Evolutionary conservation across 2,329 filamentous ascomycete species (phyloP), one percentile per base, ranked within the genome.

Genomic region (Clonostachys byssicola): DNA sequence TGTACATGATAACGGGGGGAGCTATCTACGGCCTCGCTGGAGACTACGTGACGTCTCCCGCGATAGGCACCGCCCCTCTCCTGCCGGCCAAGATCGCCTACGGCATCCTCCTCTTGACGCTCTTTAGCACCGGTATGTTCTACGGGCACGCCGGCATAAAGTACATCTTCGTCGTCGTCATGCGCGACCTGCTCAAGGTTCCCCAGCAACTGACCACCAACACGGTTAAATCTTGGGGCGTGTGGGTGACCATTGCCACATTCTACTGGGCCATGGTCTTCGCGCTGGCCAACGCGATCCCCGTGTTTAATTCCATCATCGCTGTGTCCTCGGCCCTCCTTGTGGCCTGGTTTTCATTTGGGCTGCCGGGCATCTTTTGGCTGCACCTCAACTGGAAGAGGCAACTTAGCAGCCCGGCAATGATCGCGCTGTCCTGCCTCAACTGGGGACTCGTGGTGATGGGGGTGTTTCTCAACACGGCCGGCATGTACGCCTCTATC

Each of bases 311-410:
- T 54, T 66, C 63, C 10, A 67, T 67, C 54, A 48, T 67, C 38
- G 59, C 61, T 33, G 65, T 67, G 40, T 60, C 64, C 20, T 64
- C 61, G 5, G 64, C 65, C 13, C 64, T 62, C 30, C 61, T 63
- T 49, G 60, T 66, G 44, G 61, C 63, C 1, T 67, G 64, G 64
- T 65, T 64, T 52, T 65, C 64, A 30, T 66, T 66, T 53, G 63
- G 64, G 45, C 57, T 66, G 55, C 60, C 57, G 44, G 62, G 54
- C 49, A 52, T 66, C 40, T 63, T 64, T 49, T 66, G 63, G 64
- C 60, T 66, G 54, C 60, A 63, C 54, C 57, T 64, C 49, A 65
- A 67, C 58, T 63, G 62, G 62, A 52, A 59, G 43, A 49, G 56
- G 40, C 56, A 58, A 44, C 61, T 63, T 42, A 54, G 43, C 43